These are phyloP conservation scores for Solanum neorickii DNA, from an alignment of 257 asterid species.

Conservation along the genomic window DNA sequence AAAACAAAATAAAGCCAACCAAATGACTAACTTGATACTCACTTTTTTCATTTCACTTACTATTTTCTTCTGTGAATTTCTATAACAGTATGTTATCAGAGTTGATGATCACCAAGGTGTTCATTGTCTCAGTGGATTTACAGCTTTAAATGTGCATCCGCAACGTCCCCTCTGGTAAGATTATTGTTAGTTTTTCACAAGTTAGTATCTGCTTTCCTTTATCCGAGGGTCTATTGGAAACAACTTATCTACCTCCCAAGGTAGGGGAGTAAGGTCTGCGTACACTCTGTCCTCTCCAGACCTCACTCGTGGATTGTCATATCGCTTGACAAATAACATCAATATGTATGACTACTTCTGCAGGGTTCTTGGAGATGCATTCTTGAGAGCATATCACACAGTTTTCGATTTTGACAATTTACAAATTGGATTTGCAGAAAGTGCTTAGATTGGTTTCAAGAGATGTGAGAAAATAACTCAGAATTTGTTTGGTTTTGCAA, in stretches of 20 bases:
- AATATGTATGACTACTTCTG: not conserved
- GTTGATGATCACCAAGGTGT: conserved; percentile 4
- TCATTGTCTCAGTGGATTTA: conserved; percentile 20
- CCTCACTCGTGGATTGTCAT: not conserved
- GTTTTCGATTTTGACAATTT: conserved; percentile 19
- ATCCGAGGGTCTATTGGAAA: not conserved
- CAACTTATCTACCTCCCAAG: not conserved
- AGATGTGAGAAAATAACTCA: not conserved
- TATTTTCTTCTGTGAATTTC: not conserved
- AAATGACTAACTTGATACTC: not conserved
- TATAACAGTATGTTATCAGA: conserved; percentile 12
- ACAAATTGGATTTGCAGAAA: conserved; percentile 25
- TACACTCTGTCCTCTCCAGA: not conserved
- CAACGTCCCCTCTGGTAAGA: conserved; percentile 24
- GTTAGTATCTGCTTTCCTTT: not conserved
- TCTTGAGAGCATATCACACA: conserved; percentile 25
- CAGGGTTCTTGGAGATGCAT: conserved; percentile 26
- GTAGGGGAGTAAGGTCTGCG: not conserved
- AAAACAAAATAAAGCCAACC: not conserved
- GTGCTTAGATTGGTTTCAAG: not conserved
- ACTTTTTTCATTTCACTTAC: not conserved
- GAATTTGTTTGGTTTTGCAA: not conserved
- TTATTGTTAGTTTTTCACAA: not conserved
- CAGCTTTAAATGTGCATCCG: conserved; percentile 13
- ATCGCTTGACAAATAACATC: not conserved